phyloP scores from a whole-genome alignment of 1,139 yeast genomes.

The Lodderomyces beijingensis region DNA sequence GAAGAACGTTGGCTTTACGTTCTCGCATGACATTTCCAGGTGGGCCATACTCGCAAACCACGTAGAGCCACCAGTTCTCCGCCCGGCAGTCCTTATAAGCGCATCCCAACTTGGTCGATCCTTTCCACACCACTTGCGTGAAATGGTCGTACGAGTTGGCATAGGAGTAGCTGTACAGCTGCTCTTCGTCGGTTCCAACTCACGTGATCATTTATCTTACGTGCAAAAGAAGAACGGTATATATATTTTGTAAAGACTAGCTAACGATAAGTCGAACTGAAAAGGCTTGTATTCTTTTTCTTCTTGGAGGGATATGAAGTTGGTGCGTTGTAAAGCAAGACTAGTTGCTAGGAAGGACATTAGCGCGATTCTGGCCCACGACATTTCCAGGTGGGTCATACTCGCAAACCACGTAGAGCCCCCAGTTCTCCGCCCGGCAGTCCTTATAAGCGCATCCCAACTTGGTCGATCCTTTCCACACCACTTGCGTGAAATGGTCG shows the following conservation, averaged over 20 bases:
- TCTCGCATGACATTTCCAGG: slow-evolving; percentile 49
- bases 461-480: slow-evolving; percentile 68
- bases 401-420: slow-evolving; percentile 50
- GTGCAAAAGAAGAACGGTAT: too few species aligned
- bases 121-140: slow-evolving; percentile 83
- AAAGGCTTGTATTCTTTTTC: too few species aligned
- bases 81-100: slow-evolving; percentile 44
- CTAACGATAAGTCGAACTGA: too few species aligned
- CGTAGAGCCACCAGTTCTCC: slow-evolving; percentile 39
- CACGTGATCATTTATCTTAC: too few species aligned
- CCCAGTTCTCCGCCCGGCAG: slow-evolving; percentile 44
- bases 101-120: slow-evolving; percentile 67
- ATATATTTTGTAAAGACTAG: too few species aligned
- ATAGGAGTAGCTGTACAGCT: slow-evolving; percentile 52
- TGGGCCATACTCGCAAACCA: slow-evolving; percentile 44
- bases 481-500: slow-evolving; percentile 84
- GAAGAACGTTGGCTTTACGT: too few species aligned
- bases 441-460: slow-evolving; percentile 72
- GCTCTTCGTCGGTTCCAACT: too few species aligned
- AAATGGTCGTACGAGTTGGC: slow-evolving; percentile 55
- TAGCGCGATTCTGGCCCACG: slow-evolving; percentile 42
- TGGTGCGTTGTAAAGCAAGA: too few species aligned
- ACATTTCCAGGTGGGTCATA: slow-evolving; percentile 53
- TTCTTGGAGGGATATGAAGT: too few species aligned
- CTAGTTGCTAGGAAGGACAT: slow-evolving; percentile 53